Evolutionary conservation across 2,329 filamentous ascomycete species (phyloP).

Genomic region (Aspergillus fischeri): DNA sequence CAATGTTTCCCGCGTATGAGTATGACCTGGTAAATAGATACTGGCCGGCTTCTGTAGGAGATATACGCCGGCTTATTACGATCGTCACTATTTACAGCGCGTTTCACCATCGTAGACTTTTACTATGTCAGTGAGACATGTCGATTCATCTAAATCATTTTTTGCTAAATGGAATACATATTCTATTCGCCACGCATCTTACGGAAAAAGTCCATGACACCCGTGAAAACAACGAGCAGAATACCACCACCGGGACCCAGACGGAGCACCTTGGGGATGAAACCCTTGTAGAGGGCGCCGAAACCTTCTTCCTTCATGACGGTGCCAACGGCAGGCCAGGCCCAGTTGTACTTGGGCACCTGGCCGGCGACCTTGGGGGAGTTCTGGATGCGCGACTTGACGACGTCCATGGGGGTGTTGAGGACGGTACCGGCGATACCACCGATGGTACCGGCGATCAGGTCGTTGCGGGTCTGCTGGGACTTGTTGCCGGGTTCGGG

Average conservation of each 20-base stretch:
- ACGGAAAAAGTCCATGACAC: conserved; percentile 75
- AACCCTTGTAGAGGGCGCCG: conserved; percentile 90
- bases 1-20: not conserved
- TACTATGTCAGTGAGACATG: not conserved
- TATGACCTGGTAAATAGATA: not conserved
- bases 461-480: conserved; percentile 77
- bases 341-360: conserved; percentile 97
- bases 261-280: conserved; percentile 88
- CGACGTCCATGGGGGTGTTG: conserved; percentile 95
- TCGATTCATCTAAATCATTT: not conserved
- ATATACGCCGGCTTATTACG: too few species aligned
- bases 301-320: conserved; percentile 94
- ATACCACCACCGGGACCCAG: conserved; percentile 66
- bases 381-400: conserved; percentile 98
- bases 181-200: conserved; percentile 51
- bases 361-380: conserved; percentile 75
- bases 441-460: conserved; percentile 80
- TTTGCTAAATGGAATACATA: not conserved
- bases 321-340: conserved; percentile 78
- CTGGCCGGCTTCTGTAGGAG: not conserved
- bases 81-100: too few species aligned
- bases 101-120: not conserved
- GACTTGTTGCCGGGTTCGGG: conserved; percentile 67
- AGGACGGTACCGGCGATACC: conserved; percentile 86
- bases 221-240: conserved; percentile 47